phyloP scores from a whole-genome alignment of 441 rosid species.

The Heliophila coronopifolia region DNA sequence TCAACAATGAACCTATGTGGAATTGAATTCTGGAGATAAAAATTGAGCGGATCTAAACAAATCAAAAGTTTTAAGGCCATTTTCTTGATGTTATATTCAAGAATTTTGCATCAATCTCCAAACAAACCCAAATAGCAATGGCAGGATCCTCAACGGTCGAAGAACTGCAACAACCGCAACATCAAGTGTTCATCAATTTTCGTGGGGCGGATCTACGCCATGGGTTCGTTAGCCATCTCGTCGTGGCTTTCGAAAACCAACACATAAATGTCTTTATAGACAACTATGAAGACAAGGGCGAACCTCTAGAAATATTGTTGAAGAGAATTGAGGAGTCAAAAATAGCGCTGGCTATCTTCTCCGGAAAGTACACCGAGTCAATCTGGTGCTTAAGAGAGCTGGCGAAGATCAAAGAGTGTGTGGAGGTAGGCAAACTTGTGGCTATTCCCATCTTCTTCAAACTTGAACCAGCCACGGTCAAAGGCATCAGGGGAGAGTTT shows the following conservation, averaged over 20 bases:
- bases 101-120: no score
- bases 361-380: not conserved
- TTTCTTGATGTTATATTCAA: no score
- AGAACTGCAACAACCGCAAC: not conserved
- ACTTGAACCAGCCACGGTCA: not conserved
- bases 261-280: no score
- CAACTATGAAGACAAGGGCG: no score
- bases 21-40: no score
- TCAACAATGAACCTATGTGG: no score
- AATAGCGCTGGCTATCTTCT: conserved; percentile 10
- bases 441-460: not conserved
- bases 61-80: no score
- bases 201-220: conserved; percentile 12
- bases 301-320: no score
- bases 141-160: not conserved
- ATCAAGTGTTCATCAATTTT: conserved; percentile 17
- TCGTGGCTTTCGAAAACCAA: no score
- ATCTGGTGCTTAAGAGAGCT: conserved; percentile 5
- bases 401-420: conserved; percentile 4
- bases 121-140: not conserved
- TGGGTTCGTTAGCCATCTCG: no score
- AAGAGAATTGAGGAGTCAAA: conserved; percentile 4
- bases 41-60: no score
- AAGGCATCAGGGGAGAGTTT: not conserved
- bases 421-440: conserved; percentile 2